These are phyloP conservation scores for Neoconidiobolus thromboides DNA, from an alignment of 371 early-diverging fungal genomes.

Conservation along the genomic window DNA sequence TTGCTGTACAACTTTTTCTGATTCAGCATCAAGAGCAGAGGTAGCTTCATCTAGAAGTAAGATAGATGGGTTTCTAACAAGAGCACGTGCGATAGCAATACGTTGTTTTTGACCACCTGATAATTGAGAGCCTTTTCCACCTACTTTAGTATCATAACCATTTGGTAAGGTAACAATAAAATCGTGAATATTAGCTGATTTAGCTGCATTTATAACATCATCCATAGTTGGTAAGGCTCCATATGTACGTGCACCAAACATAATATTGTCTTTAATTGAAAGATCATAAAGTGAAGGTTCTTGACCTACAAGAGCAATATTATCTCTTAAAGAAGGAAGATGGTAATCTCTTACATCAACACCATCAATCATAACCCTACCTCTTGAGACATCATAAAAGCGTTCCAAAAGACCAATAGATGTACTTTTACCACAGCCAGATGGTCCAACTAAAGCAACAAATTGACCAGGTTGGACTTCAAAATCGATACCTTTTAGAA, in stretches of 20 bases:
- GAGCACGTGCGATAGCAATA: slow-evolving; percentile 43
- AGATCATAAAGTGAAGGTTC: slow-evolving; percentile 65
- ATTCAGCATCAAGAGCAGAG: slow-evolving; percentile 74
- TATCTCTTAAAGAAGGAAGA: slow-evolving; percentile 32
- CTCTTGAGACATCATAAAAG: slow-evolving; percentile 56
- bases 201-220: slow-evolving; percentile 35
- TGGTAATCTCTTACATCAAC: slow-evolving; percentile 36
- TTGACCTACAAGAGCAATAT: slow-evolving; percentile 65
- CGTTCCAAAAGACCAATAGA: slow-evolving; percentile 66
- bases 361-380: slow-evolving; percentile 41
- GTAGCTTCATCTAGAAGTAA: slow-evolving; percentile 94
- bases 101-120: slow-evolving; percentile 57
- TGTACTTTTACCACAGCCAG: slow-evolving; percentile 78
- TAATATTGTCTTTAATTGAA: slow-evolving; percentile 63
- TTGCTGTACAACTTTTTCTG: slow-evolving; percentile 75
- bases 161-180: slow-evolving; percentile 43
- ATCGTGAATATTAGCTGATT: slow-evolving; percentile 55
- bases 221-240: slow-evolving; percentile 18
- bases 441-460: slow-evolving; percentile 73
- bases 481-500: slow-evolving; percentile 59
- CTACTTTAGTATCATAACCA: slow-evolving; percentile 62
- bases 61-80: slow-evolving; percentile 65
- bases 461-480: slow-evolving; percentile 51
- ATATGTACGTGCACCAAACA: slow-evolving; percentile 25
- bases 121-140: slow-evolving; percentile 47